Conservation (phyloP, 495 filamentous ascomycete genomes). For the Friedmanniomyces simplex region DNA sequence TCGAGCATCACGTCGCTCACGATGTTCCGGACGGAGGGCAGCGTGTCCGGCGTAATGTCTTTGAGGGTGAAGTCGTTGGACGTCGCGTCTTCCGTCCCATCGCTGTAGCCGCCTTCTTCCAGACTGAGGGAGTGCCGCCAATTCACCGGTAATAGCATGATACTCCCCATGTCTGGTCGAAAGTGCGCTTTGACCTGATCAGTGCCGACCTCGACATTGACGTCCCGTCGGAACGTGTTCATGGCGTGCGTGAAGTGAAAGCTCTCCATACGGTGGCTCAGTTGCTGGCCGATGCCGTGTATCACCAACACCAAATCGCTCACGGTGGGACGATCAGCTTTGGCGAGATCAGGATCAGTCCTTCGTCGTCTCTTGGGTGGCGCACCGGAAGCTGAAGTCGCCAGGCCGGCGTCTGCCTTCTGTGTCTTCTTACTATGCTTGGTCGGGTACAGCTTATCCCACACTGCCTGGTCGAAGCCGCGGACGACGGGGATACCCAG, state of each 20-base stretch:
- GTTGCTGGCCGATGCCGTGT: slow-evolving; percentile 92
- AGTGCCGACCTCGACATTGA: slow-evolving; percentile 75
- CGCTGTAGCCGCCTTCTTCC: slow-evolving; percentile 57
- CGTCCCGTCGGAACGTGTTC: slow-evolving; percentile 73
- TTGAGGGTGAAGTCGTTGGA: slow-evolving; percentile 64
- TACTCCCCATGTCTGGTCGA: slow-evolving; percentile 55
- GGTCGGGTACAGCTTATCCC: slow-evolving; percentile 63
- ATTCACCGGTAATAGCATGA: slow-evolving; percentile 72
- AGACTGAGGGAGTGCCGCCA: slow-evolving; percentile 82
- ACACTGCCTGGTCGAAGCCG: slow-evolving; percentile 67
- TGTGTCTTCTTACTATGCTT: slow-evolving; percentile 41
- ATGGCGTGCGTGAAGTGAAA: slow-evolving; percentile 95
- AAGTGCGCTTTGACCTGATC: slow-evolving; percentile 63
- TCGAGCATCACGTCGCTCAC: slow-evolving; percentile 97
- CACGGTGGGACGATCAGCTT: slow-evolving; percentile 55
- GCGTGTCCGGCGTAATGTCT: slow-evolving; percentile 85
- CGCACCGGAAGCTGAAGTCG: slow-evolving; percentile 25
- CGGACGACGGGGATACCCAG: slow-evolving; percentile 81
- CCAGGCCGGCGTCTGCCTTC: slow-evolving; percentile 41
- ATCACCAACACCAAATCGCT: slow-evolving; percentile 84
- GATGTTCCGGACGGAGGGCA: slow-evolving; percentile 78
- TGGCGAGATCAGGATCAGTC: slow-evolving; percentile 35
- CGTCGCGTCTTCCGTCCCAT: slow-evolving; percentile 41
- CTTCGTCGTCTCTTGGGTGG: slow-evolving; percentile 25
- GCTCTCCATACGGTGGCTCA: slow-evolving; percentile 91